Percentiles rank a stretch among this genome's conserved stretches.
These are phyloP conservation scores for Kuraishia floccosa DNA, from an alignment of 805 yeast genomes.

Conservation along the genomic window DNA sequence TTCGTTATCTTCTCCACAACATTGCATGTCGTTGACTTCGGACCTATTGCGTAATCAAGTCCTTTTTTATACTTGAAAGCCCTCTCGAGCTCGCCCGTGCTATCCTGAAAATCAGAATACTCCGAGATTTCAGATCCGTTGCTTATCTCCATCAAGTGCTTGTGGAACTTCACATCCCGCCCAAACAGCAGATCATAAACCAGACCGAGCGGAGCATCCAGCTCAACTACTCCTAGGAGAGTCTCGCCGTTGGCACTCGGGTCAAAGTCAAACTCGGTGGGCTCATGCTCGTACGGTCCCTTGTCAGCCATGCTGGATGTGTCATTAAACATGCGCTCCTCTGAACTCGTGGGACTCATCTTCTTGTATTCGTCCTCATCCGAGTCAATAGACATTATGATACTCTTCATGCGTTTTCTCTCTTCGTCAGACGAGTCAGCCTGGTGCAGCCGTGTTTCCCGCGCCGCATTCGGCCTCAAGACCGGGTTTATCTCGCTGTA, in stretches of 20 bases:
- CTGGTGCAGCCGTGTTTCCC: not conserved
- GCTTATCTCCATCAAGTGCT: constrained; percentile 24
- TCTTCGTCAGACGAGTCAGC: not conserved
- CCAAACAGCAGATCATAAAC: constrained; percentile 68
- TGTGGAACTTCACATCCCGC: constrained; percentile 29
- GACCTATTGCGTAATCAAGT: constrained; percentile 77
- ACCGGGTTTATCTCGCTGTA: too few species aligned
- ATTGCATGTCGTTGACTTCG: constrained; percentile 72
- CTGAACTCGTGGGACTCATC: constrained; percentile 3
- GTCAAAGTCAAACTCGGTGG: constrained; percentile 38
- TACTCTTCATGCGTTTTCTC: constrained; percentile 2
- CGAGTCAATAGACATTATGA: constrained; percentile 11
- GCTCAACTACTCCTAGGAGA: constrained; percentile 25
- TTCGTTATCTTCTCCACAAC: constrained; percentile 46
- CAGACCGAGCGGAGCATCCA: constrained; percentile 70
- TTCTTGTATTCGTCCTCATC: constrained; percentile 7
- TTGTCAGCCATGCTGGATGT: constrained; percentile 29
- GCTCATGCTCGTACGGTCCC: constrained; percentile 57
- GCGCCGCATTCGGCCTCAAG: too few species aligned
- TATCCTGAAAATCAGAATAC: constrained; percentile 23
- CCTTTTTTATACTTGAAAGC: constrained; percentile 62
- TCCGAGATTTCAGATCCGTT: constrained; percentile 35
- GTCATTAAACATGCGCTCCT: constrained; percentile 17
- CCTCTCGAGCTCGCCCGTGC: constrained; percentile 32
- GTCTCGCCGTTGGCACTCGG: constrained; percentile 37